Base-by-base conservation (phyloP, 2,329 filamentous ascomycete genomes). In the Diaporthe sp. region DNA sequence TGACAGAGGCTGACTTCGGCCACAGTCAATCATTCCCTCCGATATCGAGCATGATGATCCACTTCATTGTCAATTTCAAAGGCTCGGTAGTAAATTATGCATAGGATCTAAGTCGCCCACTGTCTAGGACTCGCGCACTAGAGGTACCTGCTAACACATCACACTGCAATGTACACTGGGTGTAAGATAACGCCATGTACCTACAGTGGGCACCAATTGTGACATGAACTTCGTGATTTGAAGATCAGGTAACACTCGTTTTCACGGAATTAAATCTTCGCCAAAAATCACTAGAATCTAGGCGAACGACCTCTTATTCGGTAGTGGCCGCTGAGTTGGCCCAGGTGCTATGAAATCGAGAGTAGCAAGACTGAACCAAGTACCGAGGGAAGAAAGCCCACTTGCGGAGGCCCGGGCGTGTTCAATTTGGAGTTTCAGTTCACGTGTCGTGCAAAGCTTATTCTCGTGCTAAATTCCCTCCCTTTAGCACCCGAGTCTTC, bases 391-490 rank as follows among this genome's bases (percentile, higher is more conserved):
- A 25, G 53, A 13, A 55, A 31, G n/a, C 12, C 37, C 28, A 67
- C 44, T 28, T 67, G 25, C 63, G 44, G 44, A 51, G 63, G 63
- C 28, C 44, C 44, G 44, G 42, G 20, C 42, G 7, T 28, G 25
- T 34, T 5, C 61, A n/a, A 39, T 39, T 39, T 39, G 37, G 5
- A 8, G 61, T 65, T 65, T 49, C 42, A 65, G 28, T 10, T 44
- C 42, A 65, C 61, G 61, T 65, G 61, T 4, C 28, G 44, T 25
- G 63, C 20, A 49, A 67, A 51, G 42, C 44, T 67, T 67, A 51
- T 37, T 67, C 28, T 67, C 28, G 15, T 8, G n/a, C 25, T 65
- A 15, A 0, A 17, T 13, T n/a, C 20, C 17, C 15, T 17, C 1
- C n/a, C 39, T n/a, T 31, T 13, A 2, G 31, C 22, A 15, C 4